Evolutionary conservation across 2,329 filamentous ascomycete species (phyloP), one percentile per base, ranked within the genome.

Genomic region (Stachybotrys chlorohalonatus): DNA sequence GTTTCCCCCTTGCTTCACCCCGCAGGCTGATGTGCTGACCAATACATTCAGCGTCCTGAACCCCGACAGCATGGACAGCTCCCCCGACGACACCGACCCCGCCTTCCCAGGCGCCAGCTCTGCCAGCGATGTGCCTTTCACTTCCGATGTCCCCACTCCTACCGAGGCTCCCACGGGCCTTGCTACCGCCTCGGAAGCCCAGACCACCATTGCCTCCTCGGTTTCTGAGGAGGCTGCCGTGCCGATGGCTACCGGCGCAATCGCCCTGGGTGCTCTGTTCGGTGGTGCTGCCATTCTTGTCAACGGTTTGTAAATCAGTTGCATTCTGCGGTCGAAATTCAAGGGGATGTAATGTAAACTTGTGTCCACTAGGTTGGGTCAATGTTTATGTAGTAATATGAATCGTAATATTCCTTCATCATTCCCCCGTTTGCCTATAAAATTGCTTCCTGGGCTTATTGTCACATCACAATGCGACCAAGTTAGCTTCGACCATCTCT

Each of bases 201-300:
- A n/a, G 15, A 47, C 15, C 46, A 16, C 11, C 46, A n/a, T 47
- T 7, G 46, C 9, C 4, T 5, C 46, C 11, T 47, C 46, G 8
- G 16, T n/a, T 16, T 47, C 46, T 3, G 17, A n/a, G 46, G 59
- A 63, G 55, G 65, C 59, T 7, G 69, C 69, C 5, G 68, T 63
- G 49, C 64, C 70, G 48, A 62, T 64, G 55, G 70, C 69, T 57
- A 76, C 74, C 13, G 76, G 67, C 31, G 74, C 70, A 30, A 59
- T 77, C 47, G 75, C 71, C 24, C 64, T 79, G 50, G 75, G 75
- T 36, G 75, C 75, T 17, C 66, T 79, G 55, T 65, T 78, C 51
- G 76, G 75, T 24, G 76, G 75, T 60, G 74, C 72, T 4, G 76
- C 73, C 52, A 55, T 75, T 52, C 58, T 77, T 51, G 17, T 47